phyloP scores from a whole-genome alignment of 345 rosid genomes.

The Sisymbrium irio region DNA sequence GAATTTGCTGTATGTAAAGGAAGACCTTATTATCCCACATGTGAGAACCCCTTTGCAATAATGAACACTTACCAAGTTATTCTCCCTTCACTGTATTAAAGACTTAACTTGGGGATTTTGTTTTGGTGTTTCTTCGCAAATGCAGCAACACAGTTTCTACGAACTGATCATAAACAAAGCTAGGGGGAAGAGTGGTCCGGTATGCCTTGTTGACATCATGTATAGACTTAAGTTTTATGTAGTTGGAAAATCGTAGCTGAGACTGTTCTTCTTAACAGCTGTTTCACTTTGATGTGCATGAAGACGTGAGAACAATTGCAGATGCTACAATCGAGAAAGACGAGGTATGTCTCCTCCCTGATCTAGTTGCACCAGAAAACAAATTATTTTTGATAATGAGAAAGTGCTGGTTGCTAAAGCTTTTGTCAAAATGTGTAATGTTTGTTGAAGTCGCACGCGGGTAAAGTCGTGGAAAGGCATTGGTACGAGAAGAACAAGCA shows the following conservation, averaged over 20 bases:
- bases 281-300: slow-evolving; percentile 98
- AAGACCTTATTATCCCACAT: slow-evolving; percentile 96
- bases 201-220: slow-evolving; percentile 26
- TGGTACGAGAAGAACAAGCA: slow-evolving; percentile 99
- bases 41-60: slow-evolving; percentile 46
- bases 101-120: not conserved
- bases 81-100: not conserved
- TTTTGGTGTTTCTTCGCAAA: slow-evolving; percentile 25
- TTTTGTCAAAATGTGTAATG: not conserved
- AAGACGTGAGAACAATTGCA: slow-evolving; percentile 92
- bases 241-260: not conserved
- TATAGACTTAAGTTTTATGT: not conserved
- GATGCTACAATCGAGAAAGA: slow-evolving; percentile 98
- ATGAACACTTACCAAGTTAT: not conserved
- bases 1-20: slow-evolving; percentile 94
- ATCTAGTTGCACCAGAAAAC: not conserved
- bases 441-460: slow-evolving; percentile 80
- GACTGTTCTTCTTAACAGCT: slow-evolving; percentile 49
- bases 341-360: slow-evolving; percentile 49
- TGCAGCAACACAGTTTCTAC: slow-evolving; percentile 99
- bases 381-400: not conserved
- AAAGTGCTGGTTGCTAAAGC: not conserved
- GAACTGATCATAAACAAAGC: slow-evolving; percentile 96
- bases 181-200: slow-evolving; percentile 99
- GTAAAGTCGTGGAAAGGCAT: slow-evolving; percentile 99